Conservation (phyloP, 306 rosid species). For the Cicer pinnatifidum region DNA sequence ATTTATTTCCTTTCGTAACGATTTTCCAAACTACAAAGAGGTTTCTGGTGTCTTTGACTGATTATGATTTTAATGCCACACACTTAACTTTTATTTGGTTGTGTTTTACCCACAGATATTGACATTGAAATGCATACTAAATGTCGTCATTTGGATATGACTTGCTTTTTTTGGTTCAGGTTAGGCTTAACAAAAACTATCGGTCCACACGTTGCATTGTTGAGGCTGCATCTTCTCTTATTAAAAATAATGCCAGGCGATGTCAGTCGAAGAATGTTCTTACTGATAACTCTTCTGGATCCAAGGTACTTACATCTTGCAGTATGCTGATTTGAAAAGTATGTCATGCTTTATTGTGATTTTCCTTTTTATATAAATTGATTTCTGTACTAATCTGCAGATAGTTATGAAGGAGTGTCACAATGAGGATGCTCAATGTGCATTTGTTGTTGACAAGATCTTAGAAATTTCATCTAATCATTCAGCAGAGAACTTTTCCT, state of each 20-base stretch:
- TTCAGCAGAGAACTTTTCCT: conserved; percentile 61
- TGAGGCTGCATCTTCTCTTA: conserved; percentile 92
- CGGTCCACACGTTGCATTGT: conserved; percentile 89
- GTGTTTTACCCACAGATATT: conserved; percentile 11
- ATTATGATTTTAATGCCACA: conserved; percentile 33
- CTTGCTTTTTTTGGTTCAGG: conserved; percentile 53
- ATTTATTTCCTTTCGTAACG: conserved; percentile 79
- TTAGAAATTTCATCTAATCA: conserved; percentile 60
- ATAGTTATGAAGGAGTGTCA: conserved; percentile 82
- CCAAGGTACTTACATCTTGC: conserved; percentile 65
- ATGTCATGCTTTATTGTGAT: conserved; percentile 11
- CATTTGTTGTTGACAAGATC: conserved; percentile 89
- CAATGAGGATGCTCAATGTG: conserved; percentile 85
- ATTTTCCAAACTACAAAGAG: conserved; percentile 87
- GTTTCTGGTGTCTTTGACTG: conserved; percentile 52
- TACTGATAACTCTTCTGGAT: conserved; percentile 85
- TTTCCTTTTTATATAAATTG: conserved; percentile 39
- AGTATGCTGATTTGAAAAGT: conserved; percentile 32
- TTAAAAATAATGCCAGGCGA: conserved; percentile 72
- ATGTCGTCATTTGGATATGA: conserved; percentile 36
- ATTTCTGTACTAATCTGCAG: conserved; percentile 49
- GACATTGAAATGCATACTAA: conserved; percentile 2
- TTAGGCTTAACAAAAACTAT: conserved; percentile 88
- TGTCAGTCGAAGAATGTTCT: conserved; percentile 70
- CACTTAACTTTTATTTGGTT: conserved; percentile 14